A percentile compares a stretch with the other conserved stretches of the same genome.
Evolutionary conservation across 2,329 filamentous ascomycete genomes (phyloP).

Genomic region (Curvularia sp.): DNA sequence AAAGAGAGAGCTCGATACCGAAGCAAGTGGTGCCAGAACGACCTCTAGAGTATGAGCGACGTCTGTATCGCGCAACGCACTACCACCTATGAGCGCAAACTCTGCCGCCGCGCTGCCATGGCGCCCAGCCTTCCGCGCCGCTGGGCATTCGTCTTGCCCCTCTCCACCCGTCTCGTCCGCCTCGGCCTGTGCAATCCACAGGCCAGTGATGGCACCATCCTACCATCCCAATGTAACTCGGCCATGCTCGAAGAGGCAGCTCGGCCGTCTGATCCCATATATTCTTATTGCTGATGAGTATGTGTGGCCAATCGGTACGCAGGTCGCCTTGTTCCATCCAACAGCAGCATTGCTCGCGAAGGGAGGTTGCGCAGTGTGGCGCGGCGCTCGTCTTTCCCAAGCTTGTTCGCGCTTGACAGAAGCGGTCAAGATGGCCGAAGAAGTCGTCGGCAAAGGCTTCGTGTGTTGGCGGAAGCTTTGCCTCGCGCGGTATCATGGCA

Average conservation of each 20-base stretch:
- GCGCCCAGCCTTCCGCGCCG: constrained; percentile 22
- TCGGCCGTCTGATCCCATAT: constrained; percentile 12
- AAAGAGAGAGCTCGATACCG: not conserved
- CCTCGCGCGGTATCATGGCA: constrained; percentile 10
- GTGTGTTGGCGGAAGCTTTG: constrained; percentile 15
- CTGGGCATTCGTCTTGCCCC: constrained; percentile 15
- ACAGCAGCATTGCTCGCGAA: constrained; percentile 1
- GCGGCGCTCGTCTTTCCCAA: constrained; percentile 3
- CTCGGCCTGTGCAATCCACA: constrained; percentile 13
- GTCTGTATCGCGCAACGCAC: not conserved
- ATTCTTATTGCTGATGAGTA: not conserved
- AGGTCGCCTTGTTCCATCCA: not conserved
- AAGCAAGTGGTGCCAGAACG: not conserved
- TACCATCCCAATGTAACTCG: constrained; percentile 10
- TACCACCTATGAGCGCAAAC: constrained; percentile 4
- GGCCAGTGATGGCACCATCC: constrained; percentile 12
- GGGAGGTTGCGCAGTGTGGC: not conserved
- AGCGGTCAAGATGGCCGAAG: constrained; percentile 15
- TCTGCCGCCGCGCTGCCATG: constrained; percentile 19
- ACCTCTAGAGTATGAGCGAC: not conserved
- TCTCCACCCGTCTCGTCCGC: constrained; percentile 2
- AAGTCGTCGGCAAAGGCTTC: constrained; percentile 11
- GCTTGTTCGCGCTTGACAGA: constrained; percentile 12
- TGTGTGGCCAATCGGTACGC: not conserved
- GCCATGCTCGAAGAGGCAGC: constrained; percentile 30